Evolutionary conservation across 805 yeast genomes (phyloP).

Genomic region (Cyberlindnera nakhonratchasimensis): DNA sequence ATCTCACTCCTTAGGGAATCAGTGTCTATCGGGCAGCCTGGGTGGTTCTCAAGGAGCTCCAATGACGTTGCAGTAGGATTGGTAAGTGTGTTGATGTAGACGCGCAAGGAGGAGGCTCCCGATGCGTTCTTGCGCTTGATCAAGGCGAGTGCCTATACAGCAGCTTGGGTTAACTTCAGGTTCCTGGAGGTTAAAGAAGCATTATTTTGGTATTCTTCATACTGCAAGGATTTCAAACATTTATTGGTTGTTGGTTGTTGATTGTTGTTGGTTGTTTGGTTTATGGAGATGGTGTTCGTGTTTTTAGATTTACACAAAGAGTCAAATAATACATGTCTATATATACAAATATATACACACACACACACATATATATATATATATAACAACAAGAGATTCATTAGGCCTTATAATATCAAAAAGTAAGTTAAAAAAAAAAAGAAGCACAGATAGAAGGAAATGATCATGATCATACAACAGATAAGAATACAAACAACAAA

Average conservation of each 20-base stretch:
- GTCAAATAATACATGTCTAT: no score
- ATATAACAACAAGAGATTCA: no score
- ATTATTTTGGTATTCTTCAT: background rate
- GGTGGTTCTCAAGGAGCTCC: background rate
- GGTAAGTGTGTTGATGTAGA: background rate
- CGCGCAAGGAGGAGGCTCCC: constrained; percentile 5
- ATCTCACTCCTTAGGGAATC: background rate
- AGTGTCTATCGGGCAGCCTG: background rate
- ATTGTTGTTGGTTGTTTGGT: no score
- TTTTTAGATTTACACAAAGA: no score
- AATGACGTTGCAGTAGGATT: background rate
- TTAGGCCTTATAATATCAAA: no score
- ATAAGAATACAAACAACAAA: background rate
- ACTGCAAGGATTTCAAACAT: constrained; percentile 12
- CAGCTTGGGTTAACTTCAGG: background rate
- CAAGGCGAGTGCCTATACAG: constrained; percentile 18
- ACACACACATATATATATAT: no score
- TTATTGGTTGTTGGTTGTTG: background rate
- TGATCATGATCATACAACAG: background rate
- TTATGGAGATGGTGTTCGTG: no score
- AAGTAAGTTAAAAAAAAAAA: background rate
- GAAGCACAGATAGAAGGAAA: background rate
- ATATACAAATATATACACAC: no score
- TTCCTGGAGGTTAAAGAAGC: background rate
- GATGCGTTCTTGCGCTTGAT: constrained; percentile 18